phyloP scores from a whole-genome alignment of 2,329 filamentous ascomycete genomes.

The Fusarium marasasianum region DNA sequence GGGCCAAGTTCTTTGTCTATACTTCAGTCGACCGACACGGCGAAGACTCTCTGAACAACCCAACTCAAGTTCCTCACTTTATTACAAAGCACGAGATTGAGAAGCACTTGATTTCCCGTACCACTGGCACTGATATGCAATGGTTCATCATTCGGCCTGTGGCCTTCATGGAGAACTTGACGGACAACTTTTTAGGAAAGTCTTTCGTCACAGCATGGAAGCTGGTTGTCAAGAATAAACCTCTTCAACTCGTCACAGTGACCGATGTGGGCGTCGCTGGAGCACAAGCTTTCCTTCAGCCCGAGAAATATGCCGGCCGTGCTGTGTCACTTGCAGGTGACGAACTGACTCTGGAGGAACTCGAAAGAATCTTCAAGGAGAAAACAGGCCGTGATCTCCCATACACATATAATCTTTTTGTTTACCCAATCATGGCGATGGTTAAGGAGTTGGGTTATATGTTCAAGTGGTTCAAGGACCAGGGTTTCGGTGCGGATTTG shows the following conservation, averaged over 20 bases:
- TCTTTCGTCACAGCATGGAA: slow-evolving; percentile 48
- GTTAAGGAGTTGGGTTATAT: slow-evolving; percentile 19
- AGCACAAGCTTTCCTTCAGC: slow-evolving; percentile 4
- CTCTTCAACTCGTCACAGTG: slow-evolving; percentile 20
- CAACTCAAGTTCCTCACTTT: slow-evolving; percentile 69
- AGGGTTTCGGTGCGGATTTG: slow-evolving; percentile 11
- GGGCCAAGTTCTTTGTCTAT: slow-evolving; percentile 69
- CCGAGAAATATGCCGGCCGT: slow-evolving; percentile 5
- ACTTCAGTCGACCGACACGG: slow-evolving; percentile 69
- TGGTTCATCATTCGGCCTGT: slow-evolving; percentile 53
- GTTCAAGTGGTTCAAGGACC: slow-evolving; percentile 23
- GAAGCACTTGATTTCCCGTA: slow-evolving; percentile 61
- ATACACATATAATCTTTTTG: slow-evolving; percentile 8
- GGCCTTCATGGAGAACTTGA: slow-evolving; percentile 54
- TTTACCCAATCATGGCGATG: slow-evolving; percentile 19
- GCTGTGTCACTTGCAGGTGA: slow-evolving; percentile 9
- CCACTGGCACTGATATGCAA: slow-evolving; percentile 43
- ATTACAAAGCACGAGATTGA: slow-evolving; percentile 68
- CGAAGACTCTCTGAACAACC: slow-evolving; percentile 57
- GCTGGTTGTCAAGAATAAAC: slow-evolving; percentile 42
- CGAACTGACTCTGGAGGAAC: slow-evolving; percentile 3
- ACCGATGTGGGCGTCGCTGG: slow-evolving; percentile 5
- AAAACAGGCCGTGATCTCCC: slow-evolving; percentile 2
- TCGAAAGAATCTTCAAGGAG: neutral
- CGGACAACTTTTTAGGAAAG: slow-evolving; percentile 43